Base-by-base conservation (phyloP, 1,284 basidiomycete species). In the Ceratobasidium sp. region DNA sequence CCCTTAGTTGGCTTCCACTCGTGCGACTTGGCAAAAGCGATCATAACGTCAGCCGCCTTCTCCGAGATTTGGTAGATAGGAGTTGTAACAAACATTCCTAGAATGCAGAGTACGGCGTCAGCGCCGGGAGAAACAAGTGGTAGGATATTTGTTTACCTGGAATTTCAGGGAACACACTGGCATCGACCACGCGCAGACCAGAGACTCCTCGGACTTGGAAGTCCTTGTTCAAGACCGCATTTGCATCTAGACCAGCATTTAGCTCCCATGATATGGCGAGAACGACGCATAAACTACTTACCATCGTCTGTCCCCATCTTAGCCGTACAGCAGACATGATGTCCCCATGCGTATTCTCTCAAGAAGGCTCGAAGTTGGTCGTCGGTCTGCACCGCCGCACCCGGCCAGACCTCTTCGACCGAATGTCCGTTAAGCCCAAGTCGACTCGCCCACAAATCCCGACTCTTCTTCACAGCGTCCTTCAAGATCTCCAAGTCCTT, bases 401-500 rank as follows among this genome's bases (percentile, higher is more conserved):
- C 71, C 1, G 71, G 71, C 61, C 59, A 74, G 5, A 74, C 61
- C 48, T 74, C 71, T 46, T 74, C 71, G 7, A 54, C 61, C 5
- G 76, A 48, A 64, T 73, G 68, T 40, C 76, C 61, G n/a, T 50
- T 77, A 44, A 78, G 46, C 13, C 62, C 71, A 13, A 20, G 26
- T 23, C 46, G 59, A 46, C 71, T 74, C 59, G n/a, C 71, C 71
- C 71, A 74, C 13, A 78, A 38, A 20, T 38, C 61, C 3, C 77
- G 77, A 26, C 66, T 69, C 33, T 64, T 76, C 57, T 77, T 70
- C 20, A 77, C 64, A 44, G 67, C 75, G 61, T 79, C 70, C 66
- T 73, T 71, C 57, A 77, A 26, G 26, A 77, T 66, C 26, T 73
- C 68, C 33, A 79, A 33, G 50, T 79, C 78, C 23, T 79, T 70